Evolutionary conservation across 495 filamentous ascomycete species (phyloP).

Genomic region (Aeminium ludgeri): DNA sequence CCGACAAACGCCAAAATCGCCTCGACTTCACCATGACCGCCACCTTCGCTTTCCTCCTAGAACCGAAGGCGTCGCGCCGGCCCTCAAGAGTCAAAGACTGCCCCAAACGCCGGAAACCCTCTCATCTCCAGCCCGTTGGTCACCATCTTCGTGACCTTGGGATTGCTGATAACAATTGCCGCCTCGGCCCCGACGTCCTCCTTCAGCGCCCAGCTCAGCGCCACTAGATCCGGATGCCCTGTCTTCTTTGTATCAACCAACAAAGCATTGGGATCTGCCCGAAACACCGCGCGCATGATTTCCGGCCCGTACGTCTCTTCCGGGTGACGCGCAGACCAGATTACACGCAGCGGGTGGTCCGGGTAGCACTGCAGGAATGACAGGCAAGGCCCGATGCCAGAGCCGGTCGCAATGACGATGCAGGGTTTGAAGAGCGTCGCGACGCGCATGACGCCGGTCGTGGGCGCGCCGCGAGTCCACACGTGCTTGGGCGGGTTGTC

Average conservation of each 20-base stretch:
- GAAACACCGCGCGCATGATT: slow-evolving; percentile 33
- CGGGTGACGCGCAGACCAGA: slow-evolving; percentile 43
- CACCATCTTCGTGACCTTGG: slow-evolving; percentile 49
- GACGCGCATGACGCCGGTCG: slow-evolving; percentile 55
- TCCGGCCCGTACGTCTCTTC: slow-evolving; percentile 36
- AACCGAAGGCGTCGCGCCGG: too few relatives aligned
- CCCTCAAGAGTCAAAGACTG: slow-evolving; percentile 62
- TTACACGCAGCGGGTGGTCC: slow-evolving; percentile 33
- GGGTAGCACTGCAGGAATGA: slow-evolving; percentile 31
- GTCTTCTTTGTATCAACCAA: slow-evolving; percentile 36
- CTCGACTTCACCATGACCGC: too few relatives aligned
- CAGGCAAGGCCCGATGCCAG: slow-evolving; percentile 59
- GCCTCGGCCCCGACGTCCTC: slow-evolving; percentile 49
- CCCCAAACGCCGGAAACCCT: slow-evolving; percentile 56
- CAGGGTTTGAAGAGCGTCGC: slow-evolving; percentile 51
- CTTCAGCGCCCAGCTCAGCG: slow-evolving; percentile 39
- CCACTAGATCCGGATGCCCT: slow-evolving; percentile 37
- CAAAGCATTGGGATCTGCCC: slow-evolving; percentile 36
- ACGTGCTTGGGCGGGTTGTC: slow-evolving; percentile 39
- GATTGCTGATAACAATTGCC: slow-evolving; percentile 63
- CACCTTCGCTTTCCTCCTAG: too few relatives aligned
- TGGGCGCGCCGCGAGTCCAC: slow-evolving; percentile 38
- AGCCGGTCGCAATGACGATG: slow-evolving; percentile 67
- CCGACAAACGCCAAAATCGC: too few relatives aligned
- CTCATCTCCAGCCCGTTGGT: slow-evolving; percentile 57